Base-by-base conservation (phyloP, 352 stramenopile species). In the Pythium chondricola region DNA sequence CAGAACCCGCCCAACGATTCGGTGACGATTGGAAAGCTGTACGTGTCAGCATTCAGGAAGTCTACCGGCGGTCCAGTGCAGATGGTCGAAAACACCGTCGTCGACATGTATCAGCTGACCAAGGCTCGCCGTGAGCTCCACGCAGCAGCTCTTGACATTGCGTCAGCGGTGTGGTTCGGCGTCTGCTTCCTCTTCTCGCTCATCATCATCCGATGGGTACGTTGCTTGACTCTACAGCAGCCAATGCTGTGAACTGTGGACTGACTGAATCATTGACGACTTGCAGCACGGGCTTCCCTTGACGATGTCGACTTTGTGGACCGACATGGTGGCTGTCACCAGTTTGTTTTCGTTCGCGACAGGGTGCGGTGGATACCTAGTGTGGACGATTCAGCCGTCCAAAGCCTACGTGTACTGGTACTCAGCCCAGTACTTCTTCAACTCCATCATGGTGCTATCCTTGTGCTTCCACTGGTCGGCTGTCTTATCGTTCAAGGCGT, bases 371-470 rank as follows among this genome's bases (percentile, higher is more conserved):
- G 80, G 80, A 1, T 92, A 75, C 41, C 43, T 94, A 6, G 74
- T 94, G n/a, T 94, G 83, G 83, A 66, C 82, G 6, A 75, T 92
- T 17, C 66, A 90, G 52, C 83, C 83, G 22, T 94, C 83, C 8
- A 87, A 88, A 45, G 73, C 77, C 5, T 94, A 86, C 31, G 78
- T 92, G 22, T 83, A 91, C 46, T 88, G 82, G 72, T 88, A 85
- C 49, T 82, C 80, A 18, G 76, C 75, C 7, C 83, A 94, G 65
- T 94, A 91, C 46, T 91, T 90, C 51, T 94, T 94, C 63, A 90
- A 87, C 55, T 83, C 73, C 6, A 69, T 85, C 17, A 94, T 92
- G 80, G 84, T 94, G 54, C 39, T 94, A 50, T 87, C 83, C 52
- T 43, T 94, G n/a, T 92, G 83, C 45, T 94, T 94, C 47, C 83